Conservation (phyloP, 140 eudicot species). For the Ambrosia hybrid region DNA sequence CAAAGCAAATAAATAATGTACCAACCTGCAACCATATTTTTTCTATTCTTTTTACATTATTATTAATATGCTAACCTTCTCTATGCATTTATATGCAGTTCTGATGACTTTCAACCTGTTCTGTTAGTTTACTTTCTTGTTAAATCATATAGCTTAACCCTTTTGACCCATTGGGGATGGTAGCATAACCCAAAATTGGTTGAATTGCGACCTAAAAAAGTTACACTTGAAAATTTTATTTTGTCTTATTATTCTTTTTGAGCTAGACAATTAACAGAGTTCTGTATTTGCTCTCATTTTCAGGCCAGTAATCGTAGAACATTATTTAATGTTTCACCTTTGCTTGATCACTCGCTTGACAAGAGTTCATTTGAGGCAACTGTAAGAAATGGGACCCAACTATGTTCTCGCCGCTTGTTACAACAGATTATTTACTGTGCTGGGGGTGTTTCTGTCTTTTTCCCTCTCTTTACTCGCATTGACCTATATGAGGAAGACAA, state of each 20-base stretch:
- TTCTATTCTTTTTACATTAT: neutral
- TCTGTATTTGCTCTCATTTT: slow-evolving; percentile 19
- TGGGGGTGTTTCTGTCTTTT: slow-evolving; percentile 98
- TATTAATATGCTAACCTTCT: neutral
- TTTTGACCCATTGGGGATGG: neutral
- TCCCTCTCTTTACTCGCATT: slow-evolving; percentile 84
- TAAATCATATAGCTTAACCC: neutral
- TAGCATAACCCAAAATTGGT: neutral
- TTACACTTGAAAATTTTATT: slow-evolving; percentile 4
- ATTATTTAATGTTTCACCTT: slow-evolving; percentile 80
- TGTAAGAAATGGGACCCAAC: slow-evolving; percentile 72
- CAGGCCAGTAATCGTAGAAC: slow-evolving; percentile 88
- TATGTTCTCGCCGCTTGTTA: slow-evolving; percentile 89
- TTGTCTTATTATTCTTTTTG: slow-evolving; percentile 1
- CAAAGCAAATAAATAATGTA: neutral
- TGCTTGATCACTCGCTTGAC: slow-evolving; percentile 63
- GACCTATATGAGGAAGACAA: slow-evolving; percentile 54
- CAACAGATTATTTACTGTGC: slow-evolving; percentile 91
- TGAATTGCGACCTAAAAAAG: neutral
- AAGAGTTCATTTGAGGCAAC: slow-evolving; percentile 79
- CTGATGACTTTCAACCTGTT: neutral
- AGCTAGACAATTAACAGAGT: slow-evolving; percentile 5
- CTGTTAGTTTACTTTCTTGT: neutral
- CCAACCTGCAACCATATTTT: neutral
- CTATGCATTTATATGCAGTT: slow-evolving; percentile 2